Evolutionary conservation across 2,329 filamentous ascomycete species (phyloP).

Genomic region (Fusarium lateritium): DNA sequence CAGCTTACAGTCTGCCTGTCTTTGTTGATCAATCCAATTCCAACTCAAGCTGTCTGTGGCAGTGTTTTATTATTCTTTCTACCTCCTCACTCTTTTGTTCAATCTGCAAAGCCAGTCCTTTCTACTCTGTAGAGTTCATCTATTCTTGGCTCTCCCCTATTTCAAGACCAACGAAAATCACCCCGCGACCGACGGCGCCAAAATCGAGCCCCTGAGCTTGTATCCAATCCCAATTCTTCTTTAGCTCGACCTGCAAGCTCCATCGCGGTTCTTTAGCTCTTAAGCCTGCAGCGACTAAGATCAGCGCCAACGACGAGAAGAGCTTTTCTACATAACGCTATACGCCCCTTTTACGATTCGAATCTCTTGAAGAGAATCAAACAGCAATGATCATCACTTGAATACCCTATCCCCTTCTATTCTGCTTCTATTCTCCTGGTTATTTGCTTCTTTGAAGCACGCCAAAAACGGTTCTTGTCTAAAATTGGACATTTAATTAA

Average conservation of each 20-base stretch:
- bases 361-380: constrained; percentile 6
- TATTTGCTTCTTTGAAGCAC: neutral
- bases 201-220: constrained; percentile 41
- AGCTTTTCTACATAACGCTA: constrained; percentile 13
- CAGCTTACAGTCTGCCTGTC: neutral
- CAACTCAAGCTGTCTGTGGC: constrained; percentile 22
- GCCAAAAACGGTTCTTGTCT: constrained; percentile 8
- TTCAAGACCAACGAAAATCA: constrained; percentile 17
- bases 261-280: neutral
- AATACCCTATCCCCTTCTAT: neutral
- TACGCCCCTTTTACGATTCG: constrained; percentile 19
- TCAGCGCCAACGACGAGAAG: constrained; percentile 8
- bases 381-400: neutral
- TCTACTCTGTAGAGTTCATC: neutral
- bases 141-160: constrained; percentile 30
- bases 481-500: constrained; percentile 41
- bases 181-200: constrained; percentile 37
- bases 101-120: constrained; percentile 5
- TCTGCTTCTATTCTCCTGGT: neutral
- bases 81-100: neutral
- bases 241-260: constrained; percentile 11
- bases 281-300: constrained; percentile 13
- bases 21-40: constrained; percentile 16
- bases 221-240: constrained; percentile 9
- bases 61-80: constrained; percentile 12